Base-by-base conservation (phyloP, 495 filamentous ascomycete genomes). In the Diplogelasinospora grovesii region DNA sequence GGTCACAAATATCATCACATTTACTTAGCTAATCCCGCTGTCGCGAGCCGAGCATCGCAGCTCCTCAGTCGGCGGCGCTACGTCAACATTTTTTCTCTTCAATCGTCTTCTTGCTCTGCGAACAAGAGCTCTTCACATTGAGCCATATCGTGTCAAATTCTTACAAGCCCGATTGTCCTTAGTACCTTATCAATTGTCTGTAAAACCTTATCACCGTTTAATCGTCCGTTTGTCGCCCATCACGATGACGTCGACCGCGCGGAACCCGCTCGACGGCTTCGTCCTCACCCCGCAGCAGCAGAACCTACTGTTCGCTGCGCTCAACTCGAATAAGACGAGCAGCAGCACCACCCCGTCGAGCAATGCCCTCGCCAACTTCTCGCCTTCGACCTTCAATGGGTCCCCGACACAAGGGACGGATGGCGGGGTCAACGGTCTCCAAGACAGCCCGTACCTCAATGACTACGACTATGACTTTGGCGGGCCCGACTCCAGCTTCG, bases 281-380 rank as follows among this genome's bases (percentile, higher is more conserved):
- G 57, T 70, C 57, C 82, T 95, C 45, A 86, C 87, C 25, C 81
- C 83, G 13, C 79, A 83, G 52, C 86, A 98, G 61, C 86, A 96
- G 65, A 82, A 84, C 55, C 79, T 96, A 26, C 67, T 97, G 28
- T 80, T 89, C 27, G 85, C 87, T 31, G 90, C 92, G 16, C 78
- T 98, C 48, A 81, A 82, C 32, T 93, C 89, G 39, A 90, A 90
- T 61, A 72, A 42, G 46, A n/a, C n/a, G n/a, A n/a, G n/a, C n/a
- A 53, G 40, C 8, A 60, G 45, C 25, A 56, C 49, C 16, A 53
- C 45, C 36, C 55, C 47, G n/a, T 22, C 53, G 9, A 13, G 35
- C 33, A 65, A 55, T 41, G 59, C 46, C 28, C 56, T 59, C 18
- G 58, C 70, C 28, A 70, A 61, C 48, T 58, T 72, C 38, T 74